A percentile compares a stretch with the other conserved stretches of the same genome.
These are phyloP conservation scores for Babesia sp. DNA, from an alignment of 169 alveolate species.

Conservation along the genomic window DNA sequence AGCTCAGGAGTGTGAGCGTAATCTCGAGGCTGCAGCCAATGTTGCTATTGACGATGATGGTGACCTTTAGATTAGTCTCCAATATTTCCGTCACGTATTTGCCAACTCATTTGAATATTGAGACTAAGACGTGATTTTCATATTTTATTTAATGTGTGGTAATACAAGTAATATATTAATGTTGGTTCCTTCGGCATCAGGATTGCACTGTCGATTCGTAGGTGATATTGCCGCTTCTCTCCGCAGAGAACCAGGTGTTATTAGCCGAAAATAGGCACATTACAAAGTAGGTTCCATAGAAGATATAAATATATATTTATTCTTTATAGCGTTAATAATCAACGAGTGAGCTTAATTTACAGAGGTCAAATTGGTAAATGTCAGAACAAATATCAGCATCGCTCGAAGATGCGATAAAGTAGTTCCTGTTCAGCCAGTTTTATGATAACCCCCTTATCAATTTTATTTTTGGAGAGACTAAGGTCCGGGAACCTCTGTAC, in stretches of 20 bases:
- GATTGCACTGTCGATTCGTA: no score
- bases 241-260: no score
- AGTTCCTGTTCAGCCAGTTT: conserved; percentile 47
- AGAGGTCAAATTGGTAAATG: no score
- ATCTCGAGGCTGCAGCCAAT: conserved; percentile 88
- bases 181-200: no score
- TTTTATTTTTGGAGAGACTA: conserved; percentile 25
- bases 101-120: neutral
- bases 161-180: no score
- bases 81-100: neutral
- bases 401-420: conserved; percentile 54
- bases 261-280: no score
- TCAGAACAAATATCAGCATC: conserved; percentile 51
- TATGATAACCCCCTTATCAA: conserved; percentile 37
- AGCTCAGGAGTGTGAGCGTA: conserved; percentile 86
- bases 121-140: neutral
- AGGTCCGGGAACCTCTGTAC: conserved; percentile 54
- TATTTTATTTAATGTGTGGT: neutral
- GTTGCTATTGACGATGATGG: conserved; percentile 91
- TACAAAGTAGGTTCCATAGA: no score
- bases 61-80: conserved; percentile 58
- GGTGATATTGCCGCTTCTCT: no score
- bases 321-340: no score
- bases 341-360: no score
- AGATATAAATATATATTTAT: no score